phyloP scores from a whole-genome alignment of 2,329 filamentous ascomycete species.

The Pseudogymnoascus sp. region DNA sequence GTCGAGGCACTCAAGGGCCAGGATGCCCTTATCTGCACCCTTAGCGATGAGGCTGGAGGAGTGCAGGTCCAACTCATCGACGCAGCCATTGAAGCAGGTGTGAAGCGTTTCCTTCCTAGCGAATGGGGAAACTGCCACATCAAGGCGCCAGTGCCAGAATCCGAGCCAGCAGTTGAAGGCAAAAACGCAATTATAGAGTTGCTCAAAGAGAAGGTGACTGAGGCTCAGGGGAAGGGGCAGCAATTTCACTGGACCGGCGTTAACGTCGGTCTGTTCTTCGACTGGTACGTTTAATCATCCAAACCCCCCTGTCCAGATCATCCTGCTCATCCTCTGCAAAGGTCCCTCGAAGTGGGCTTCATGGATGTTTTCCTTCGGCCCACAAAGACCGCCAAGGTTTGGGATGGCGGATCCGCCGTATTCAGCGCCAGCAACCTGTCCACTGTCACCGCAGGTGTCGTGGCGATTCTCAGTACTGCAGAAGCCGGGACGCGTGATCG shows the following conservation, averaged over 20 bases:
- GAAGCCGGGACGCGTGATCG: constrained; percentile 28
- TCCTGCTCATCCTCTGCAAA: background rate
- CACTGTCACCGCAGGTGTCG: constrained; percentile 27
- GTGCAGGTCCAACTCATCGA: constrained; percentile 36
- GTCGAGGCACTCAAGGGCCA: constrained; percentile 23
- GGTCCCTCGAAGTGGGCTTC: background rate
- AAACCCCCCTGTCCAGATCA: background rate
- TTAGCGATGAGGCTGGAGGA: constrained; percentile 7
- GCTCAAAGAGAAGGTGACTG: constrained; percentile 20
- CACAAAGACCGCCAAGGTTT: constrained; percentile 24
- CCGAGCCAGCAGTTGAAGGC: constrained; percentile 24
- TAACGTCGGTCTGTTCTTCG: constrained; percentile 20
- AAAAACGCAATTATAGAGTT: constrained; percentile 30
- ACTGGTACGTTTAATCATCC: constrained; percentile 14
- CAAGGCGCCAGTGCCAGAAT: constrained; percentile 9
- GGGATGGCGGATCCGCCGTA: constrained; percentile 24
- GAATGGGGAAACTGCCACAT: constrained; percentile 36
- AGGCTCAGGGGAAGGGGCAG: background rate
- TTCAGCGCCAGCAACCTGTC: constrained; percentile 25
- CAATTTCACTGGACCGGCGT: constrained; percentile 28
- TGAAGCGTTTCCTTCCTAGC: constrained; percentile 51
- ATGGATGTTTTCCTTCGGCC: background rate
- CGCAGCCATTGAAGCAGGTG: constrained; percentile 49
- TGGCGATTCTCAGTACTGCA: constrained; percentile 23
- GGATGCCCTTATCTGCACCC: constrained; percentile 17